phyloP scores from a whole-genome alignment of 192 early-diverging fungal genomes.

The Obelidium mucronatum region DNA sequence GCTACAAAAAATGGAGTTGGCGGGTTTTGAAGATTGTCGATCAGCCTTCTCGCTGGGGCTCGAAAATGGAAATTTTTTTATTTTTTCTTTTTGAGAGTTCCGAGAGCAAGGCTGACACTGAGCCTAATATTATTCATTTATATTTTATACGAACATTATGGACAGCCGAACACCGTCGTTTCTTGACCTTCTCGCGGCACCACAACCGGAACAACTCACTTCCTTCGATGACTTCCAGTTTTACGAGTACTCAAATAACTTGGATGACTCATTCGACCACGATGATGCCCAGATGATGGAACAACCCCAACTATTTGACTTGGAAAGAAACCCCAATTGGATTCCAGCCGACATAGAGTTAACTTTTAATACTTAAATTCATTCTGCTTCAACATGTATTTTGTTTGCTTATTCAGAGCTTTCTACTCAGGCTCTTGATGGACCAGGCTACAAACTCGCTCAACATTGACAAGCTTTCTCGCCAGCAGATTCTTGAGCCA shows the following conservation, averaged over 20 bases:
- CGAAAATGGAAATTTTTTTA: too few species aligned
- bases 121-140: not conserved
- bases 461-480: not conserved
- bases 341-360: conserved; percentile 9
- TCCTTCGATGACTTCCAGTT: not conserved
- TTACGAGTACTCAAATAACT: not conserved
- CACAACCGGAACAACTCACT: not conserved
- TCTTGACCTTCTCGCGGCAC: not conserved
- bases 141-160: not conserved
- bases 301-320: too few species aligned
- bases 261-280: not conserved
- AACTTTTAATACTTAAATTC: too few species aligned
- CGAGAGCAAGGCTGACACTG: too few species aligned
- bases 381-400: too few species aligned
- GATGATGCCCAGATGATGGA: not conserved
- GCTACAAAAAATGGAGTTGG: too few species aligned
- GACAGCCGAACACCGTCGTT: not conserved
- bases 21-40: too few species aligned
- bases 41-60: too few species aligned
- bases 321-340: not conserved
- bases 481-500: not conserved
- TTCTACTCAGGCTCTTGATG: not conserved
- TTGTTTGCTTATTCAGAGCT: not conserved
- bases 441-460: not conserved
- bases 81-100: too few species aligned